Base-by-base conservation (phyloP, 2,329 filamentous ascomycete species). In the Sporothrix globosa region DNA sequence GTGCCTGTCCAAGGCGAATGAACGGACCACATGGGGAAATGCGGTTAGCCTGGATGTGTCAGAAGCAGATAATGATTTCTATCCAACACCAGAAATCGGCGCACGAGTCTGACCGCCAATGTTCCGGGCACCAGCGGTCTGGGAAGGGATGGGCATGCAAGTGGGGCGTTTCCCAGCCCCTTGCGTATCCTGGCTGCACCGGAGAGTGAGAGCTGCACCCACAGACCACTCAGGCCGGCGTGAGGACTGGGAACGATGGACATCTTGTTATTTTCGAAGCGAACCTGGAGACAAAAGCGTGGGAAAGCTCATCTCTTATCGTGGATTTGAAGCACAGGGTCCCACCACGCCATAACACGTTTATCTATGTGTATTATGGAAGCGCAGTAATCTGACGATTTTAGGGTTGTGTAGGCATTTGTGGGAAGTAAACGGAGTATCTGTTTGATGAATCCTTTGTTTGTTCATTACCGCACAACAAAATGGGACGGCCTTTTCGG, bases 101-200 rank as follows among this genome's bases (percentile, higher is more conserved):
- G 5, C 34, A 34, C 34, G 34, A 34, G 34, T 34, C 34, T 34
- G 58, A 19, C 61, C 44, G 14, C 61, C 44, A 34, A 34, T 34
- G 61, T 50, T 7, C 24, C 19, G 41, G 60, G 41, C 61, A 67
- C 60, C 60, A 66, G 60, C 61, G 27, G 60, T 41, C 41, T 70
- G 69, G 58, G 60, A 66, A 44, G 61, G 41, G 63, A 52, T 52
- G 44, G 46, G 21, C 63, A 39, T 50, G 27, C 54, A 48, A 48
- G 34, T 69, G 58, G 58, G 27, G 68, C 50, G n/a, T 67, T 19
- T 53, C 30, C 63, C 63, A 53, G 63, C 63, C 48, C 50, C 68
- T 54, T 56, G 39, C 30, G 50, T 54, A 34, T 34, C 48, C 41
- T 34, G 41, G 50, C 48, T 67, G 63, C 46, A 41, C 48, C 46